Evolutionary conservation across 345 rosid genomes (phyloP).

Genomic region (Bruguiera parviflora): DNA sequence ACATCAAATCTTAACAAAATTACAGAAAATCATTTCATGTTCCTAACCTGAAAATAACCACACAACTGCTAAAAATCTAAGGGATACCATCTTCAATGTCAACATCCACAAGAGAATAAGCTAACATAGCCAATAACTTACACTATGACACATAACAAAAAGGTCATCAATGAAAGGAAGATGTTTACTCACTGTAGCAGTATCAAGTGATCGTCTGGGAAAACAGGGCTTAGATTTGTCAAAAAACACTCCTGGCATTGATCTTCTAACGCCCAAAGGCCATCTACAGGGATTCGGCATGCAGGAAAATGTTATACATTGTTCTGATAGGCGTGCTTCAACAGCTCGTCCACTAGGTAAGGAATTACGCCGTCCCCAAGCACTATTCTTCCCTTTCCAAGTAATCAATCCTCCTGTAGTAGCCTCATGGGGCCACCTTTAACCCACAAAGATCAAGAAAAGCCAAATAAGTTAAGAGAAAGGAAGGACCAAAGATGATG

Average conservation of each 20-base stretch:
- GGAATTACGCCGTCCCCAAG: conserved; percentile 35
- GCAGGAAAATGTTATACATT: conserved; percentile 39
- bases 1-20: no score
- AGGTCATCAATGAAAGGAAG: neutral
- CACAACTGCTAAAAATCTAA: no score
- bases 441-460: conserved; percentile 17
- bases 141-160: neutral
- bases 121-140: neutral
- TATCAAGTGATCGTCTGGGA: conserved; percentile 30
- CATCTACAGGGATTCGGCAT: conserved; percentile 37
- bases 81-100: neutral
- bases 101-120: neutral
- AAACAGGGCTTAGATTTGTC: conserved; percentile 59
- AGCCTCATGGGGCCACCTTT: conserved; percentile 40
- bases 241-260: conserved; percentile 41
- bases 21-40: no score
- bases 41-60: no score
- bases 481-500: neutral
- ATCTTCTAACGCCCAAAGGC: conserved; percentile 31
- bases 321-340: conserved; percentile 32
- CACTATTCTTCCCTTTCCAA: conserved; percentile 32
- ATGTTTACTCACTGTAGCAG: conserved; percentile 43
- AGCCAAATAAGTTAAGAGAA: conserved; percentile 5
- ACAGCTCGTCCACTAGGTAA: conserved; percentile 24
- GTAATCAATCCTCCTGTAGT: conserved; percentile 22